phyloP scores from a whole-genome alignment of 176 grass and related monocot genomes.

The Bolboschoenus planiculmis region DNA sequence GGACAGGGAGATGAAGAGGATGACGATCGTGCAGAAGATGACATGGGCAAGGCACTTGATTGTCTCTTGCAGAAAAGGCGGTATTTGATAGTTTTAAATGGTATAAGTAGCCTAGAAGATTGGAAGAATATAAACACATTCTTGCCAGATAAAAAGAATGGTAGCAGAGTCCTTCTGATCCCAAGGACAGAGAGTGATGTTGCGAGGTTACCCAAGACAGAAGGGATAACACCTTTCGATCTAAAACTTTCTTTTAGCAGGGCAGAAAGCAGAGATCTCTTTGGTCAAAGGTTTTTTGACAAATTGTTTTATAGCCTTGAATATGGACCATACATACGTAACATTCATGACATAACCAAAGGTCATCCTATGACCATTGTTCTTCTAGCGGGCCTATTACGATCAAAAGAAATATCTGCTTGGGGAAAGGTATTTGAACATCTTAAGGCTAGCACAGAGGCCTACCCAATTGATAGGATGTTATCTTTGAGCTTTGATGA shows the following conservation, averaged over 20 bases:
- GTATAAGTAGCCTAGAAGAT: constrained; percentile 15
- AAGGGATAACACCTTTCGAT: constrained; percentile 13
- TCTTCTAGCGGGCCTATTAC: constrained; percentile 37
- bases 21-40: neutral
- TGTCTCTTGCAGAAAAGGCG: constrained; percentile 21
- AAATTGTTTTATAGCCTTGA: neutral
- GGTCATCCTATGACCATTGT: constrained; percentile 39
- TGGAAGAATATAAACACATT: constrained; percentile 38
- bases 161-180: constrained; percentile 37
- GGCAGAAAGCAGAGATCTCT: neutral
- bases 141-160: constrained; percentile 46
- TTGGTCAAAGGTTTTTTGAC: neutral
- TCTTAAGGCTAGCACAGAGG: constrained; percentile 18
- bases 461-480: constrained; percentile 16
- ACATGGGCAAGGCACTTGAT: constrained; percentile 20
- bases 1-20: neutral
- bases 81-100: constrained; percentile 41
- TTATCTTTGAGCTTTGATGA: constrained; percentile 45
- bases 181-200: constrained; percentile 21
- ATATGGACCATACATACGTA: neutral
- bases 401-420: constrained; percentile 30
- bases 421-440: constrained; percentile 47
- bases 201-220: neutral
- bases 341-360: neutral
- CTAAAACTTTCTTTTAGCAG: constrained; percentile 33